These are phyloP conservation scores for Bifiguratus adelaidae DNA, from an alignment of 192 early-diverging fungal genomes.

Conservation along the genomic window DNA sequence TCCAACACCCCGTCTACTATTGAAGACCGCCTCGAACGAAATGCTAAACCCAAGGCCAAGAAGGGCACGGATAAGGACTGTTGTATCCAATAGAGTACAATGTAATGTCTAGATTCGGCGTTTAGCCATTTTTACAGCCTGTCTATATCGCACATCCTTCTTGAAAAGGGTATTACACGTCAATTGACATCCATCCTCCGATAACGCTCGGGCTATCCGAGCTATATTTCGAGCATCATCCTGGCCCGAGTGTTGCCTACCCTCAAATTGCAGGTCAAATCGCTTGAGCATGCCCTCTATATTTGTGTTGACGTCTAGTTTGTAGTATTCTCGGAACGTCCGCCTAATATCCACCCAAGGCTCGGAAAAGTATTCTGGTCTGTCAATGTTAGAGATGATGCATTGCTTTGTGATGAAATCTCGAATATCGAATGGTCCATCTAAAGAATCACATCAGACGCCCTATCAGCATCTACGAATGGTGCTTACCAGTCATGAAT, in stretches of 20 bases:
- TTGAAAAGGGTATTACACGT: slow-evolving; percentile 12
- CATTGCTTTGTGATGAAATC: slow-evolving; percentile 81
- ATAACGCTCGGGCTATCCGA: slow-evolving; percentile 48
- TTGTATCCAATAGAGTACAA: no score
- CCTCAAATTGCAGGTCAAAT: slow-evolving; percentile 55
- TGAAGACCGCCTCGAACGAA: no score
- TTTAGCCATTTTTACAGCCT: no score
- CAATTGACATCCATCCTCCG: slow-evolving; percentile 23
- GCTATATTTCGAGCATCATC: slow-evolving; percentile 78
- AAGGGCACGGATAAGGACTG: no score
- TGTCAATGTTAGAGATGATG: slow-evolving; percentile 26
- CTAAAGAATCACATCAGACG: slow-evolving; percentile 3
- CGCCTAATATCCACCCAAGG: slow-evolving; percentile 58
- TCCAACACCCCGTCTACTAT: no score
- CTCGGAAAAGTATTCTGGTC: slow-evolving; percentile 48
- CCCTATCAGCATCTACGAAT: not conserved
- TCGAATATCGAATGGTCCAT: slow-evolving; percentile 74
- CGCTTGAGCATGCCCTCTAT: slow-evolving; percentile 52
- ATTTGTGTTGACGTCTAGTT: slow-evolving; percentile 26
- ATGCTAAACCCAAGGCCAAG: no score
- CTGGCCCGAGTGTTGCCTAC: slow-evolving; percentile 67
- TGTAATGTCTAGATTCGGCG: no score
- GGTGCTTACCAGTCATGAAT: slow-evolving; percentile 25
- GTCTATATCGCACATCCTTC: no score
- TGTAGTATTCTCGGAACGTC: slow-evolving; percentile 43